Evolutionary conservation across 2,329 filamentous ascomycete species (phyloP), one percentile per base, ranked within the genome.

Genomic region (Colletotrichum liriopes): DNA sequence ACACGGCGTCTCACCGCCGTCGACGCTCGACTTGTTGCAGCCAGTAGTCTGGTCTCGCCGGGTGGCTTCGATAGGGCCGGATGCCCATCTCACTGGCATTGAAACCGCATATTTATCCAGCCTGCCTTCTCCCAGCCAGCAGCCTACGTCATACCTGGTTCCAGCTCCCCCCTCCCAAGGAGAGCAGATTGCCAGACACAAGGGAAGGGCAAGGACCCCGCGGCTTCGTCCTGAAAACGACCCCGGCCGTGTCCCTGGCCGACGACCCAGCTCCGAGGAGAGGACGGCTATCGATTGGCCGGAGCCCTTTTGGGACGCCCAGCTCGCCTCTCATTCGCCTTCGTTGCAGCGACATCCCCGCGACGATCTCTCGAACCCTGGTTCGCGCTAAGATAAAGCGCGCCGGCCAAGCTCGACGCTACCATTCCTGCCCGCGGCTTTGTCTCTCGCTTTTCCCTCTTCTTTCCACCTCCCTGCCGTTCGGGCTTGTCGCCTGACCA

Each of bases 281-380:
- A 41, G 26, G 67, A 35, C 18, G 20, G 65, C 60, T 70, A 73
- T 73, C 70, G 47, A 74, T 73, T 74, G 72, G 65, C 26, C 26
- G 37, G 11, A 56, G 26, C 54, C 64, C 69, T 56, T 59, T 71
- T 66, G 56, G 52, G 72, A 60, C 64, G 51, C 35, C 23, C 47
- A 52, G n/a, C 35, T 23, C 60, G 70, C 41, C 55, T 69, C 61
- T 65, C 62, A 74, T 74, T 74, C 72, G 72, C 65, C 51, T 67
- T 43, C 23, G 1, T 12, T 58, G 47, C 65, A 64, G 49, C 69
- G 60, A 62, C 32, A 74, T 74, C 72, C 72, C 68, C 64, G 72
- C 51, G 72, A 58, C 61, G 69, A 74, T 74, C 72, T 58, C 26
- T 56, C 32, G 51, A 59, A 54, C 65, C 72, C 72, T 55, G 60